Evolutionary conservation across 768 basidiomycete species (phyloP).

Genomic region (Boletus rubroflammeus): DNA sequence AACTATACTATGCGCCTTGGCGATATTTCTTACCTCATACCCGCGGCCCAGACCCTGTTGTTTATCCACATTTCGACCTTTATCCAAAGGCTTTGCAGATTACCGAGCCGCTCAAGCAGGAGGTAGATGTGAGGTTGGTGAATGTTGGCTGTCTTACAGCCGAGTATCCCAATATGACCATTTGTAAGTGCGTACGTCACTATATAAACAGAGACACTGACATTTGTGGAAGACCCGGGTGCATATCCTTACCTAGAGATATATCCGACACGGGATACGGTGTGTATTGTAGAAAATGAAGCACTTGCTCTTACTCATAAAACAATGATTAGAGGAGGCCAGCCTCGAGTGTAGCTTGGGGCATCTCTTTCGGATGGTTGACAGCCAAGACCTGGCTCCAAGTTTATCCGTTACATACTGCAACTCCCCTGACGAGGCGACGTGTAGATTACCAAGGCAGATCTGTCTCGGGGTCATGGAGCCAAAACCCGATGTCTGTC

Average conservation of each 20-base stretch:
- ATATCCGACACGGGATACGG: slow-evolving; percentile 32
- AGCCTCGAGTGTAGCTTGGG: slow-evolving; percentile 8
- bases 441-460: not conserved
- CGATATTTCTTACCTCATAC: not conserved
- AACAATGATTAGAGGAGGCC: slow-evolving; percentile 3
- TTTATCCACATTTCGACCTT: slow-evolving; percentile 41
- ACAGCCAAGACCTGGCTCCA: slow-evolving; percentile 16
- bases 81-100: slow-evolving; percentile 34
- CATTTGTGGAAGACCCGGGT: slow-evolving; percentile 34
- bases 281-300: slow-evolving; percentile 1
- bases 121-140: slow-evolving; percentile 23
- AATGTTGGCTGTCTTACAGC: slow-evolving; percentile 5
- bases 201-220: slow-evolving; percentile 6
- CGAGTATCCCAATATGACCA: slow-evolving; percentile 25
- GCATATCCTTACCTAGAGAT: slow-evolving; percentile 41
- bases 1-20: not conserved
- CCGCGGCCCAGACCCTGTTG: slow-evolving; percentile 32
- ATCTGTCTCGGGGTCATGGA: not conserved
- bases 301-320: not conserved
- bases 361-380: slow-evolving; percentile 20
- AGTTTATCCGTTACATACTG: slow-evolving; percentile 17
- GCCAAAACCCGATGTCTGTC: not conserved
- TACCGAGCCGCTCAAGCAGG: slow-evolving; percentile 51
- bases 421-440: not conserved
- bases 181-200: slow-evolving; percentile 23